Evolutionary conservation across 176 grass and related monocot genomes (phyloP), one percentile per base, ranked within the genome.

Genomic region (Lolium multiflorum): DNA sequence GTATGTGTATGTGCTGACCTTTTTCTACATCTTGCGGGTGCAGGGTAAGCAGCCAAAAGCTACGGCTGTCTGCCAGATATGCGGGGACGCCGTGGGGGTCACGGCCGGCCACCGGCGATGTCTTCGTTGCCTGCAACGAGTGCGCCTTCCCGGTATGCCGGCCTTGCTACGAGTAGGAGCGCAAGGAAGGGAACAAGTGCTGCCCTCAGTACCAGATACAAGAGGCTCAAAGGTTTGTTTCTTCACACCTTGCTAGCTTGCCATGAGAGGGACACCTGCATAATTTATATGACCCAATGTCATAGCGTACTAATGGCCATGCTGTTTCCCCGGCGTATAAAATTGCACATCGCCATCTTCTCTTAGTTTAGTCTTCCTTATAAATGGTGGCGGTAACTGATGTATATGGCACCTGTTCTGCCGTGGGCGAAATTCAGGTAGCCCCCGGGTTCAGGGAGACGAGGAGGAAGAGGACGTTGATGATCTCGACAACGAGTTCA

Each of bases 131-230:
- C 76, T 99, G 97, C 92, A 99, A 99, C 18, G 97, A 99, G 87
- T 99, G 97, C 3, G 97, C 97, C 59, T 99, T 99, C 83, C 97
- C 97, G 39, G 97, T 99, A 60, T 99, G 97, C 85, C 90, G 94
- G 54, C 94, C 94, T 90, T 99, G 97, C 85, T 99, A 99, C 10
- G 97, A 99, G 85, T 99, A 99, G 2, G 97, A 99, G 46, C 92
- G 97, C 78, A 99, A 97, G 85, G 97, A 99, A 24, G 97, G 97
- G 12, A 97, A 92, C 84, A 91, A 97, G 39, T 94, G 87, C 71
- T 99, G 97, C 87, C 97, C 97, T 81, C 97, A 99, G 86, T 99
- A 99, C 97, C 59, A 91, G 97, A 81, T 99, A 99, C 92, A 99
- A 99, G 87, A 96, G 97, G 81, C 97, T 92, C 14, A 99, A 93